These are phyloP conservation scores for Pythium aristosporum DNA, from an alignment of 352 stramenopile species.

Conservation along the genomic window DNA sequence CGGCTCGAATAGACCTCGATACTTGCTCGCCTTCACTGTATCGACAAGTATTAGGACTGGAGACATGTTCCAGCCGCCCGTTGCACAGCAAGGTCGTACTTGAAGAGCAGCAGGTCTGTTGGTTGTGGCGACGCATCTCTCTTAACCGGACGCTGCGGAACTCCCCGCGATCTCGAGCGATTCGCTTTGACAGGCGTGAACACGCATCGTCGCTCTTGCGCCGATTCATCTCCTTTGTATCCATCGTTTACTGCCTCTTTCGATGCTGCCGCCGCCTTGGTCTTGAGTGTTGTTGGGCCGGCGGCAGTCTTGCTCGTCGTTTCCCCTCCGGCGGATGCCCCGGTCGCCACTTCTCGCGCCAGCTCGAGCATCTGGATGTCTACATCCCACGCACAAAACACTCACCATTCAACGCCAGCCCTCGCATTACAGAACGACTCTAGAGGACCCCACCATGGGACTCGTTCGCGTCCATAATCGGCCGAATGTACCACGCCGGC, in stretches of 20 bases:
- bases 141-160: neutral
- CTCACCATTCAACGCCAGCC: neutral
- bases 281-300: neutral
- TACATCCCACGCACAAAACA: slow-evolving; percentile 13
- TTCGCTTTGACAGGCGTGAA: slow-evolving; percentile 59
- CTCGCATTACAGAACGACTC: neutral
- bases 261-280: neutral
- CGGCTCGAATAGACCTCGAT: neutral
- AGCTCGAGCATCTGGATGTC: slow-evolving; percentile 59
- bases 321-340: neutral
- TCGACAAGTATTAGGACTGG: neutral
- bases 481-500: slow-evolving; percentile 61
- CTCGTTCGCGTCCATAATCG: slow-evolving; percentile 41
- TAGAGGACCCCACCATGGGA: slow-evolving; percentile 21
- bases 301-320: neutral
- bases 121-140: slow-evolving; percentile 1
- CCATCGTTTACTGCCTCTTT: neutral
- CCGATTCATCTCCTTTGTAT: neutral
- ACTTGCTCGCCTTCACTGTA: slow-evolving; percentile 17
- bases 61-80: neutral
- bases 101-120: slow-evolving; percentile 37
- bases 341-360: slow-evolving; percentile 30
- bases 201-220: slow-evolving; percentile 35
- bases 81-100: slow-evolving; percentile 25
- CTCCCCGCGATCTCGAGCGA: slow-evolving; percentile 11